A percentile compares a stretch with the other conserved stretches of the same genome.
These are phyloP conservation scores for Aureobasidium sp. DNA, from an alignment of 2,329 filamentous ascomycete species.

Conservation along the genomic window DNA sequence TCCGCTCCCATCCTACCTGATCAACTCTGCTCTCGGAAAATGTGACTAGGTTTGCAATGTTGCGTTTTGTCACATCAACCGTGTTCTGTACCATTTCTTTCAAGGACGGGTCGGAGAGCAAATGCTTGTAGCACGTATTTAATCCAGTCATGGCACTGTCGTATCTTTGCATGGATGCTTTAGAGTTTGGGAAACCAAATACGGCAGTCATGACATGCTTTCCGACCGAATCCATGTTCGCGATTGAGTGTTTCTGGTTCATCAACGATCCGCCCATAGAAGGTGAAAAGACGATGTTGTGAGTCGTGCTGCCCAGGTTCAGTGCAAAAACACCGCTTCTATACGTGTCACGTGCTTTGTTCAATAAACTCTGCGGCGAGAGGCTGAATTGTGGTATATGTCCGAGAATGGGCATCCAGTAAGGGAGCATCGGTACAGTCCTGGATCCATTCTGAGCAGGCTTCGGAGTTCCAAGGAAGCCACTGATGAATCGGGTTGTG, in stretches of 20 bases:
- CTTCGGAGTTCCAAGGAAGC: constrained; percentile 11
- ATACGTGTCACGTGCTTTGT: constrained; percentile 33
- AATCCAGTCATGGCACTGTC: constrained; percentile 33
- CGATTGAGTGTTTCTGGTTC: constrained; percentile 29
- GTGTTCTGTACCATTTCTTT: constrained; percentile 34
- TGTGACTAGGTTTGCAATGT: constrained; percentile 51
- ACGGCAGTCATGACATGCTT: constrained; percentile 28
- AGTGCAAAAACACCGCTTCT: constrained; percentile 42
- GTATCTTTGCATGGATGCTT: constrained; percentile 29
- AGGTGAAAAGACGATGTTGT: constrained; percentile 46
- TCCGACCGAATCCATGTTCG: constrained; percentile 24
- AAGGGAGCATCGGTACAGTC: constrained; percentile 45
- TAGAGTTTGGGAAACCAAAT: constrained; percentile 34
- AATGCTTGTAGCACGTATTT: constrained; percentile 29
- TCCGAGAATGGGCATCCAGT: constrained; percentile 54
- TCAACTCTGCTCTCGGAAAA: constrained; percentile 55
- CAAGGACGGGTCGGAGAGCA: constrained; percentile 44
- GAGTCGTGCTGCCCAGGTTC: constrained; percentile 42
- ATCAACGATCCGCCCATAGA: constrained; percentile 39
- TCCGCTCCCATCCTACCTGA: constrained; percentile 55
- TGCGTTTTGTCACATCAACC: constrained; percentile 35
- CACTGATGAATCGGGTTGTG: constrained; percentile 17
- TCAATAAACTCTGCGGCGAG: constrained; percentile 39
- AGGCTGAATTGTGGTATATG: constrained; percentile 47
- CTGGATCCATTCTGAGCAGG: constrained; percentile 21